phyloP scores from a whole-genome alignment of 1,284 basidiomycete genomes.

The Marasmius oreades region DNA sequence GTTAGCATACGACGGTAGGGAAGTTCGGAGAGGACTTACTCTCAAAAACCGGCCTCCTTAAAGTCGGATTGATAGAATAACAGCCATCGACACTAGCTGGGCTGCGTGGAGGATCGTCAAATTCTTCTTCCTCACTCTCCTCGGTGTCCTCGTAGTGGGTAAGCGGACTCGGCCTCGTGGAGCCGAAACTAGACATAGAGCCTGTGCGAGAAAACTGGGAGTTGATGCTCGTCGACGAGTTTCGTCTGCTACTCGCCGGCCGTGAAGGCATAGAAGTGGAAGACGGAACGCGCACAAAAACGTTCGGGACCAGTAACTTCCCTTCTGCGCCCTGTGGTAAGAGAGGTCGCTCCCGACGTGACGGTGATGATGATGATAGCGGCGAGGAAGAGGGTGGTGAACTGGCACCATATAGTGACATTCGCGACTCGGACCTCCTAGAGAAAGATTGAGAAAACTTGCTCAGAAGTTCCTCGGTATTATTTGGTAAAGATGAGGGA shows the following conservation, averaged over 20 bases:
- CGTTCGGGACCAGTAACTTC: constrained; percentile 62
- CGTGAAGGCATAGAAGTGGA: constrained; percentile 33
- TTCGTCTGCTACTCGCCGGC: constrained; percentile 22
- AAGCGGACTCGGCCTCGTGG: constrained; percentile 9
- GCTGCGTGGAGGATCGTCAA: constrained; percentile 19
- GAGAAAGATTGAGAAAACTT: constrained; percentile 25
- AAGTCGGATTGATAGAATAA: not conserved
- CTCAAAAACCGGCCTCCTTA: constrained; percentile 30
- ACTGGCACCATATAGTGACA: constrained; percentile 19
- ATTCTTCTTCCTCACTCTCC: constrained; percentile 10
- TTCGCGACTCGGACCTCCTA: constrained; percentile 23
- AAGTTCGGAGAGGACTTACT: constrained; percentile 28
- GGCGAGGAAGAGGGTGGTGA: constrained; percentile 20
- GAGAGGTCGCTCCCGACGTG: constrained; percentile 46
- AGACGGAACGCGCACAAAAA: constrained; percentile 44
- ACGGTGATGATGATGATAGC: constrained; percentile 6
- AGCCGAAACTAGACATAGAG: constrained; percentile 7
- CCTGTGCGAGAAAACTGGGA: constrained; percentile 11
- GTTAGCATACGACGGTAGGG: constrained; percentile 12
- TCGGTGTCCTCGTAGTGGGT: constrained; percentile 8
- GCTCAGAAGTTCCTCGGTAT: constrained; percentile 16
- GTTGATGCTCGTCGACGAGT: constrained; percentile 15
- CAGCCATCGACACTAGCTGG: constrained; percentile 2
- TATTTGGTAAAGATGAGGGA: constrained; percentile 11
- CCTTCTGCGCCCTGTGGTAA: constrained; percentile 56